phyloP scores from a whole-genome alignment of 2,329 filamentous ascomycete species.

The Fusarium lyarnte region DNA sequence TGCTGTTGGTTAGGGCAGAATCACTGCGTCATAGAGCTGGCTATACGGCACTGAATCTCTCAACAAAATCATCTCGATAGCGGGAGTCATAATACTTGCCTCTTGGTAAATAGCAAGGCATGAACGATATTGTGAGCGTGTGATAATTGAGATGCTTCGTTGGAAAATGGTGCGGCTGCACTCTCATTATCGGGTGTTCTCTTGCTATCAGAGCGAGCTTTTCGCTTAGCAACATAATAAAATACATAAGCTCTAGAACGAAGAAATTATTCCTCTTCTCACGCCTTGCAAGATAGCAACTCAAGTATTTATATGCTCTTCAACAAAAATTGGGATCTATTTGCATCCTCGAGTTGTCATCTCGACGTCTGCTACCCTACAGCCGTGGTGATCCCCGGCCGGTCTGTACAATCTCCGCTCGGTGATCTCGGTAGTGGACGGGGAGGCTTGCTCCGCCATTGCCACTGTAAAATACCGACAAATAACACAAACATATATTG shows the following conservation, averaged over 20 bases:
- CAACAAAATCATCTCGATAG: not conserved
- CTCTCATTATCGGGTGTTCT: no score
- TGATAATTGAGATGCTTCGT: no score
- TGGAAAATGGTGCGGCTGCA: no score
- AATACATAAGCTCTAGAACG: no score
- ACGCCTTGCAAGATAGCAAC: not conserved
- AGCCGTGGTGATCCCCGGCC: not conserved
- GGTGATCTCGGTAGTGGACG: not conserved
- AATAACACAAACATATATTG: not conserved
- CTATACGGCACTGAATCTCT: not conserved
- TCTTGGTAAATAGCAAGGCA: no score
- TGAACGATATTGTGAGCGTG: no score
- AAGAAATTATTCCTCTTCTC: no score
- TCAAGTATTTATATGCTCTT: not conserved
- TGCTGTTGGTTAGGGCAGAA: not conserved
- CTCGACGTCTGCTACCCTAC: not conserved
- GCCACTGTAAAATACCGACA: not conserved
- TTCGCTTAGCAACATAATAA: no score
- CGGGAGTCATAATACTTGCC: no score
- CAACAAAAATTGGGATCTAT: not conserved
- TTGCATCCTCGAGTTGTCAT: no score
- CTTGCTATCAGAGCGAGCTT: no score
- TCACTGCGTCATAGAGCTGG: constrained; percentile 12
- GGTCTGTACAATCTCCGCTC: not conserved
- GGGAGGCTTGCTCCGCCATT: not conserved